Evolutionary conservation across 1,284 basidiomycete genomes (phyloP), one percentile per base, ranked within the genome.

Genomic region (Apiotrichum veenhuisii): DNA sequence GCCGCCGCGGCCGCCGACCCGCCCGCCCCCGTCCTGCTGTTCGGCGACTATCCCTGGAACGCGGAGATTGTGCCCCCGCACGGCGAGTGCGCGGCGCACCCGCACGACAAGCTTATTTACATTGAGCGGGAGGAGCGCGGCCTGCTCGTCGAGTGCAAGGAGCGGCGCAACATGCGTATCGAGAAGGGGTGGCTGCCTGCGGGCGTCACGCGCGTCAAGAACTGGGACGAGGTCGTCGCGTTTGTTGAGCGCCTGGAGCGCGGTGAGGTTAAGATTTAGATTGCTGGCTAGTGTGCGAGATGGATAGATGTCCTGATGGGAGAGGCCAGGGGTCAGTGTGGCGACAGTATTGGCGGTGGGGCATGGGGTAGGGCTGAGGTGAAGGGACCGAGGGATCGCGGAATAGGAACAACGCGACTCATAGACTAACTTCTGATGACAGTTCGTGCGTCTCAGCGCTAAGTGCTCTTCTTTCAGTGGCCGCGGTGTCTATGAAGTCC

Each of bases 31-130:
- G 84, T 86, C n/a, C 75, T 90, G 36, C 79, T 91, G 8, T 89
- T 89, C 64, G 88, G 88, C n/a, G 75, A 82, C 46, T 88, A 89
- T 65, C 79, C 83, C 51, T 91, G 88, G 88, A 89, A 88, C 72
- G 79, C 67, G 77, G 67, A 81, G 83, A 57, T 64, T 79, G 47
- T 58, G 26, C 52, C 38, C 81, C 81, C 27, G 7, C 54, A 18
- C 72, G 76, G 18, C 73, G 80, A 52, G 67, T 55, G 54, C 20
- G 46, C 47, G 14, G 53, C 36, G 41, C 67, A 44, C 42, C 67
- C 56, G 9, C 58, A 69, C 36, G 82, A 86, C 52, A 79, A 82
- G 54, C 80, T 85, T 77, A 77, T 81, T 23, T 89, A 85, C 66
- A 81, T 82, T 56, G 80, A 81, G 65, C 79, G 83, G 26, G 59